Evolutionary conservation across 257 asterid species (phyloP).

Genomic region (Echium plantagineum): DNA sequence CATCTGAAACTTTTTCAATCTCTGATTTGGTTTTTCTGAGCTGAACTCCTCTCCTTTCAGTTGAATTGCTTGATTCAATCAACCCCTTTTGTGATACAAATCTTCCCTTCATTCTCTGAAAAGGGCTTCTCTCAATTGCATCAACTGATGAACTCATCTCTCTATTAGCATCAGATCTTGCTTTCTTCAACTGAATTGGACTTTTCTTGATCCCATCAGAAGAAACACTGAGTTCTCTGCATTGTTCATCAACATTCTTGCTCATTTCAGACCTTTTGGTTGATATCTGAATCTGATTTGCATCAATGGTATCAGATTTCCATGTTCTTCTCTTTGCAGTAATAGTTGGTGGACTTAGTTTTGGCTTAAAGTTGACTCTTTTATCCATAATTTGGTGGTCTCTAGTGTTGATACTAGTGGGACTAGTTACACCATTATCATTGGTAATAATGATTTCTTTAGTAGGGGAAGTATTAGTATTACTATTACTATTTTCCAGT

Average conservation of each 20-base stretch:
- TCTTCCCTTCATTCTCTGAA: slow-evolving; percentile 11
- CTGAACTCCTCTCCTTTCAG: slow-evolving; percentile 15
- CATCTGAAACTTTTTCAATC: slow-evolving; percentile 11
- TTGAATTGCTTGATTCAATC: slow-evolving; percentile 5
- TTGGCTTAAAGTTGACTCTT: slow-evolving; percentile 22
- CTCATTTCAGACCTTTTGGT: slow-evolving; percentile 44
- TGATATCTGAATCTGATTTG: slow-evolving; percentile 48
- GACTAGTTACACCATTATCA: not conserved
- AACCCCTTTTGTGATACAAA: slow-evolving; percentile 8
- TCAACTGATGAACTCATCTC: slow-evolving; percentile 9
- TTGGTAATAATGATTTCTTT: not conserved
- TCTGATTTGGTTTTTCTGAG: slow-evolving; percentile 29
- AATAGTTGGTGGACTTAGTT: slow-evolving; percentile 33
- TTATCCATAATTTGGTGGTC: slow-evolving; percentile 21
- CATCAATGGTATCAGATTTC: slow-evolving; percentile 48
- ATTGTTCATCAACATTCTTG: slow-evolving; percentile 30
- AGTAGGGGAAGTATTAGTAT: slow-evolving; percentile 2
- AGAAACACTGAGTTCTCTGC: slow-evolving; percentile 20
- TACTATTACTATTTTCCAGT: slow-evolving; percentile 16
- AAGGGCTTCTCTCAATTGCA: slow-evolving; percentile 24
- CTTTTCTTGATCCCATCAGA: slow-evolving; percentile 31
- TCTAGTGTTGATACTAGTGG: slow-evolving; percentile 1
- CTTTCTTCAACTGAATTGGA: slow-evolving; percentile 27
- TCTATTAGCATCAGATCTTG: slow-evolving; percentile 19
- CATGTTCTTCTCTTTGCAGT: slow-evolving; percentile 61